Conservation (phyloP, 1,284 basidiomycete genomes). For the Heterobasidion annosum region DNA sequence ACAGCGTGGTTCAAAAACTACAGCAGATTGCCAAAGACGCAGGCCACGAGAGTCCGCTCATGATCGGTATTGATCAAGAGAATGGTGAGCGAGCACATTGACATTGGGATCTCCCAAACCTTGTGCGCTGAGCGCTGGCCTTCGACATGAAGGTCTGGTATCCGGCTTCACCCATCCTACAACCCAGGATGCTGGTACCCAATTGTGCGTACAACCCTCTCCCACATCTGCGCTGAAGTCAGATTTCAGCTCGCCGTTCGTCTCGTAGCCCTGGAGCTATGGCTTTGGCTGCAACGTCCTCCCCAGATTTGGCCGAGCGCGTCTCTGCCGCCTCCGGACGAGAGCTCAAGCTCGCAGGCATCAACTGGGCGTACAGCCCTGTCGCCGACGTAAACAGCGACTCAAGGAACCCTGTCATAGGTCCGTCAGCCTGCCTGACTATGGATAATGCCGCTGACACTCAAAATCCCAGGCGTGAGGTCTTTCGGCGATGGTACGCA, state of each 20-base stretch:
- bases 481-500: conserved; percentile 56
- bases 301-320: conserved; percentile 32
- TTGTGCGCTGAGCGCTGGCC: neutral
- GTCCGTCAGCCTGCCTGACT: conserved; percentile 19
- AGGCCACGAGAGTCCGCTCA: conserved; percentile 44
- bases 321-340: conserved; percentile 40
- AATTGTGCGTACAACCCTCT: conserved; percentile 40
- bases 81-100: conserved; percentile 32
- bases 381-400: conserved; percentile 66
- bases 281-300: conserved; percentile 52
- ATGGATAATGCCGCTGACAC: conserved; percentile 1
- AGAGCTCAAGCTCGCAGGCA: conserved; percentile 51
- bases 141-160: conserved; percentile 37
- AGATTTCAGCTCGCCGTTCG: neutral
- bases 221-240: neutral
- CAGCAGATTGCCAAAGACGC: conserved; percentile 47
- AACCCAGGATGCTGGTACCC: conserved; percentile 39
- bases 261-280: conserved; percentile 58
- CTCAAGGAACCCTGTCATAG: conserved; percentile 59
- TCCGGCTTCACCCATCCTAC: conserved; percentile 48
- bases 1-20: conserved; percentile 34
- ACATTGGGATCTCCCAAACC: neutral
- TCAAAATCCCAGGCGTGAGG: conserved; percentile 38
- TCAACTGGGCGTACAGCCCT: conserved; percentile 61
- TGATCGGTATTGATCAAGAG: conserved; percentile 68